Conservation (phyloP, 371 early-diverging fungal species). For the Entomophthora muscae region DNA sequence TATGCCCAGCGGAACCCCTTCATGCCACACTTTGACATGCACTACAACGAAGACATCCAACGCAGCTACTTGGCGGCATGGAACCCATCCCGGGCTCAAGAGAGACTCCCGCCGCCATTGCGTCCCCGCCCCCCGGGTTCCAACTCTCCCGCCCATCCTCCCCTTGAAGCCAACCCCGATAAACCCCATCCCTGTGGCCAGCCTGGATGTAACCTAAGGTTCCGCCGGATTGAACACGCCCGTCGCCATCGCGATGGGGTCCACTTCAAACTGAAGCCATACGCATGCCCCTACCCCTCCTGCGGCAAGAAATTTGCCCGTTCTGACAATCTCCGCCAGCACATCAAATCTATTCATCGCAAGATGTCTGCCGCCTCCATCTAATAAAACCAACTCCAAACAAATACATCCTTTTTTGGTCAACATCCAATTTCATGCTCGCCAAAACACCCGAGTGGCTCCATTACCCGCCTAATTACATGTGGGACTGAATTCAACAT, state of each 20-base stretch:
- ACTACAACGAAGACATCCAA: neutral
- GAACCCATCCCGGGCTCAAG: neutral
- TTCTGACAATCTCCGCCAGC: conserved; percentile 63
- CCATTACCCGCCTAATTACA: too few relatives aligned
- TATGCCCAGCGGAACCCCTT: neutral
- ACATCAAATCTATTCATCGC: conserved; percentile 41
- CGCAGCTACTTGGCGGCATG: neutral
- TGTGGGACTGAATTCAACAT: too few relatives aligned
- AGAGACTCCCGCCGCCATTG: neutral
- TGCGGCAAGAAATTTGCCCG: conserved; percentile 69
- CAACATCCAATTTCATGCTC: too few relatives aligned
- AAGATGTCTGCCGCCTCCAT: conserved; percentile 9
- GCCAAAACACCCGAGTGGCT: too few relatives aligned
- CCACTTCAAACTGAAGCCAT: conserved; percentile 34
- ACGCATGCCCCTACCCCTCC: conserved; percentile 38
- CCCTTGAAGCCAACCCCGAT: neutral
- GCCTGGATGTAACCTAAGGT: conserved; percentile 44
- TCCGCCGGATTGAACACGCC: conserved; percentile 68
- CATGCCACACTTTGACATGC: neutral
- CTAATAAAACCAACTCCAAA: too few relatives aligned
- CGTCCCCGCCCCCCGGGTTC: neutral
- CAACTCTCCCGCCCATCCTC: neutral
- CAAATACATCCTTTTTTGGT: too few relatives aligned
- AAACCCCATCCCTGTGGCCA: conserved; percentile 8
- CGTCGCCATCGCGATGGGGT: conserved; percentile 51